These are phyloP conservation scores for Coelastrella sp. DNA, from an alignment of 139 green algal species.

Conservation along the genomic window DNA sequence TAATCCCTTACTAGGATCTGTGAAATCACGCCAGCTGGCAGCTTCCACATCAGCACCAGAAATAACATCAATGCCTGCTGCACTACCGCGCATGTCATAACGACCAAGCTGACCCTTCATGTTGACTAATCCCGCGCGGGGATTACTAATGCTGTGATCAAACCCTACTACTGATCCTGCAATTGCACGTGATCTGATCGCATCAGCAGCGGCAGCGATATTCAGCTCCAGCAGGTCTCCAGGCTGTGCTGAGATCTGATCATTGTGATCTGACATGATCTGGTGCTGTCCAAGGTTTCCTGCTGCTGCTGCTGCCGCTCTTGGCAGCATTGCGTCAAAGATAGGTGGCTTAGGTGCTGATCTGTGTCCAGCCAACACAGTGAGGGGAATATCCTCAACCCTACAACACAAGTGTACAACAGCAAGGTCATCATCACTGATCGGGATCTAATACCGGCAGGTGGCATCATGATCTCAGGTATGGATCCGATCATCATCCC, in stretches of 20 bases:
- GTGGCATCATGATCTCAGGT: no score
- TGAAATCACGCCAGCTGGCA: conserved; percentile 5
- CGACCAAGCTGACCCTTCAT: background rate
- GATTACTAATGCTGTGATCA: background rate
- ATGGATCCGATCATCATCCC: no score
- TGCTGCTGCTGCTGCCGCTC: background rate
- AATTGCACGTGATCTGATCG: background rate
- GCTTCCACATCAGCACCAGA: conserved; percentile 22
- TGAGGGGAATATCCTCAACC: conserved; percentile 28
- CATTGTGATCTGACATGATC: no score
- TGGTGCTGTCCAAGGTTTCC: background rate
- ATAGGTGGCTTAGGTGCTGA: background rate
- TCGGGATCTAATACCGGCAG: background rate
- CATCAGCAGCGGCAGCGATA: conserved; percentile 15
- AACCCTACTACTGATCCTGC: background rate
- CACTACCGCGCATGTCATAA: background rate
- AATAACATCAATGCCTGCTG: background rate
- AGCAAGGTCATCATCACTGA: background rate
- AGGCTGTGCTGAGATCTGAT: conserved; percentile 9
- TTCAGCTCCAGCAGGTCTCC: conserved; percentile 17
- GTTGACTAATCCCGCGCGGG: background rate
- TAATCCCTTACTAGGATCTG: background rate
- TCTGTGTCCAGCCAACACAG: conserved; percentile 12
- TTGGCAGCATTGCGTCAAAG: conserved; percentile 14
- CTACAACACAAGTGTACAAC: background rate